Base-by-base conservation (phyloP, 2,329 filamentous ascomycete species). In the Gremmenia infestans region DNA sequence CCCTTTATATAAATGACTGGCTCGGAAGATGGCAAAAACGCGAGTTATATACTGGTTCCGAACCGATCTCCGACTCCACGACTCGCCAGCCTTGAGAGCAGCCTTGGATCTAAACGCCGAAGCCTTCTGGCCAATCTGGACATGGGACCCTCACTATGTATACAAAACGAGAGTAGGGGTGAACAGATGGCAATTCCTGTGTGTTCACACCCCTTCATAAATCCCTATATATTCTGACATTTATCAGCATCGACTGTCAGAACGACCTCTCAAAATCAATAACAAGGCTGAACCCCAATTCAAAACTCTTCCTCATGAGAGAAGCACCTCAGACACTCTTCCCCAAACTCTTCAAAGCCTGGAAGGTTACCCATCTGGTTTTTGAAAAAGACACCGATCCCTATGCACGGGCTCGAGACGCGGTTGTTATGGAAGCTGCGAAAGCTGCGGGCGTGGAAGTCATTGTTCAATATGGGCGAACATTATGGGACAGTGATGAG, bases 131-230 rank as follows among this genome's bases (percentile, higher is more conserved):
- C 88, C 87, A 0, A 80, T 91, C 47, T 92, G 88, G 78, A 89
- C 85, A 1, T 92, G 87, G 86, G 88, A 91, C 68, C 87, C 87
- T 55, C 86, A 91, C 68, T 91, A 91, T 67, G 86, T 91, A 25
- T 91, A 90, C 68, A 79, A 79, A 35, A 82, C 85, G 1, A 79
- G 87, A 55, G 87, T 86, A 4, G 86, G 86, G 0, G 74, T 82
- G 8, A 92, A 92, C 65, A 76, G 88, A 62, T 91, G 87, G 85
- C 84, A 89, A 64, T 91, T 86, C 65, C 71, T 90, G 74, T 83
- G 65, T 53, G 65, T 59, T 39, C 19, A 3, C n/a, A 25, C 39
- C 39, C 28, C 3, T 46, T 46, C 23, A 22, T 15, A 19, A 7
- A 6, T 45, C 1, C 12, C 36, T 2, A 23, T 19, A 15, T 43